These are phyloP conservation scores for Penicillium rolfsii DNA, from an alignment of 2,329 filamentous ascomycete genomes.

Conservation along the genomic window DNA sequence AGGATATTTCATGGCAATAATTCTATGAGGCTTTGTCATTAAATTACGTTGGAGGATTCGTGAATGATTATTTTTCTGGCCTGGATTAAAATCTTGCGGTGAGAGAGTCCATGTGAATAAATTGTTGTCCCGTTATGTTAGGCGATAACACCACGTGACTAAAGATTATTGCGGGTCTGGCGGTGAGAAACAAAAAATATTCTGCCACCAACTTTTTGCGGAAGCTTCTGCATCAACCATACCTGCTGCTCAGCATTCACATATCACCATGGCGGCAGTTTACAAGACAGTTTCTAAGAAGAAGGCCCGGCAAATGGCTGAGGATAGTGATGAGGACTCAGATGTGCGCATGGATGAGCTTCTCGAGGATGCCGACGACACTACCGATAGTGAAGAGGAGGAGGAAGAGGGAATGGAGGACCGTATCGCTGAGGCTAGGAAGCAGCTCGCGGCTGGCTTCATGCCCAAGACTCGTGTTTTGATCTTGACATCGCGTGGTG, in stretches of 20 bases:
- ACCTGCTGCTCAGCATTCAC: constrained; percentile 15
- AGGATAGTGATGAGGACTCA: constrained; percentile 52
- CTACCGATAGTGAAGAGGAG: constrained; percentile 44
- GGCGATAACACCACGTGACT: constrained; percentile 29
- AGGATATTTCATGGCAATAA: neutral
- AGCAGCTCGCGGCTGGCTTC: constrained; percentile 39
- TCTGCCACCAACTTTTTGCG: constrained; percentile 43
- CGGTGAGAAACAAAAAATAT: constrained; percentile 42
- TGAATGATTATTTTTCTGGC: too few relatives aligned
- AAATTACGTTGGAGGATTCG: too few relatives aligned
- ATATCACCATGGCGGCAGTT: constrained; percentile 66
- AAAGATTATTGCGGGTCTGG: constrained; percentile 14
- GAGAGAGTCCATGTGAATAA: neutral
- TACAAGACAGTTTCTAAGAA: constrained; percentile 74
- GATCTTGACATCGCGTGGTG: constrained; percentile 88
- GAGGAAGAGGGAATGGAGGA: constrained; percentile 27
- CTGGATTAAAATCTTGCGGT: neutral
- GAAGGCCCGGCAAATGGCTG: constrained; percentile 49
- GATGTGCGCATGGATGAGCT: constrained; percentile 46
- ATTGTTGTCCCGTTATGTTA: neutral
- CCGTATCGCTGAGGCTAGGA: constrained; percentile 34
- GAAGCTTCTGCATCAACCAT: constrained; percentile 22
- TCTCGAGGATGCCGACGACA: constrained; percentile 42
- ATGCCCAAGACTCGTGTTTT: constrained; percentile 67
- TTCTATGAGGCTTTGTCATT: neutral